A percentile compares a stretch with the other conserved stretches of the same genome.
These are phyloP conservation scores for Ogataea ganodermae DNA, from an alignment of 805 yeast genomes.

Conservation along the genomic window DNA sequence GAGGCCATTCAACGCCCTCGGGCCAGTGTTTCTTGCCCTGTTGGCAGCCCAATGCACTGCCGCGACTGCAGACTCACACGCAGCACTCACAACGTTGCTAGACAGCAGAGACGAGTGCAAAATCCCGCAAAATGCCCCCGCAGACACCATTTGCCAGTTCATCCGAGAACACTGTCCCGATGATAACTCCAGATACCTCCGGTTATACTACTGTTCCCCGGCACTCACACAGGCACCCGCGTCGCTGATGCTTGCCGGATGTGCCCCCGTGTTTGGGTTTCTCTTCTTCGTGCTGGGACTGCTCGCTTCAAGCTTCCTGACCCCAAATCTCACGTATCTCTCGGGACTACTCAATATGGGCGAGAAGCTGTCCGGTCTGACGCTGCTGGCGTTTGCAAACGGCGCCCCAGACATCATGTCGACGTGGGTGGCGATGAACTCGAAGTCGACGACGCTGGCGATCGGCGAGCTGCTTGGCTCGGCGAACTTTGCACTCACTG, in stretches of 20 bases:
- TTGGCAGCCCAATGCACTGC: background rate
- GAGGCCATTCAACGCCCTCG: background rate
- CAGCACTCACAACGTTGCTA: background rate
- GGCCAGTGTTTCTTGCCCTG: background rate
- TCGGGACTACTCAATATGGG: constrained; percentile 64
- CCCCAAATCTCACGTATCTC: constrained; percentile 73
- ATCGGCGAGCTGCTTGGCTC: constrained; percentile 57
- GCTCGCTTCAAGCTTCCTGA: constrained; percentile 78
- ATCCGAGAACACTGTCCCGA: constrained; percentile 24
- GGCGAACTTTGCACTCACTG: constrained; percentile 52
- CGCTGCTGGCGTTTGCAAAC: constrained; percentile 87
- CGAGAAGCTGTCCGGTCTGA: constrained; percentile 81
- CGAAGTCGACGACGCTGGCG: constrained; percentile 60
- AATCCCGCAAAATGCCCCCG: constrained; percentile 13
- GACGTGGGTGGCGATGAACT: constrained; percentile 77
- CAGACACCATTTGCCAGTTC: constrained; percentile 21
- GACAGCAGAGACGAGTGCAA: constrained; percentile 3
- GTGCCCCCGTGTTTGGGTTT: constrained; percentile 29
- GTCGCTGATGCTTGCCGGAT: constrained; percentile 9
- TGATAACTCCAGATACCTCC: constrained; percentile 22
- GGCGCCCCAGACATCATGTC: constrained; percentile 89
- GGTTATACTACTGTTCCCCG: constrained; percentile 30
- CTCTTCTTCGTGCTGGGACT: constrained; percentile 69
- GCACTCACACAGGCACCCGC: constrained; percentile 9
- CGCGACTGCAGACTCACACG: background rate